Conservation (phyloP, 306 rosid genomes). For the Casuarina equisetifolia region DNA sequence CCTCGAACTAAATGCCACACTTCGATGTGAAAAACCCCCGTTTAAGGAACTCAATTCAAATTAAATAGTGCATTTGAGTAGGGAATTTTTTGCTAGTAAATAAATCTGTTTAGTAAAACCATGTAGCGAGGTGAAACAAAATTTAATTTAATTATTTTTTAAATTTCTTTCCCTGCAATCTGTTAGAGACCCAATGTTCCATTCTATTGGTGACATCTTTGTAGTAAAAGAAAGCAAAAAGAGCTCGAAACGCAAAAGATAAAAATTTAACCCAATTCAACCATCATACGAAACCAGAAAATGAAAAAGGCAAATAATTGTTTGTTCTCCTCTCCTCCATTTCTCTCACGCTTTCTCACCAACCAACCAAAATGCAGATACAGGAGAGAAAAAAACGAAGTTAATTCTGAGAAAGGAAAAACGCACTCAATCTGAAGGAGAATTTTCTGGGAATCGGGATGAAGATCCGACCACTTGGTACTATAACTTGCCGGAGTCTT, state of each 20-base stretch:
- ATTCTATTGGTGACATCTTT: neutral
- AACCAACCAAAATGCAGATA: conserved; percentile 4
- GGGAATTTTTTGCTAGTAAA: too few species aligned
- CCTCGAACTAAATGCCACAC: neutral
- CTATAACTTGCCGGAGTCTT: conserved; percentile 77
- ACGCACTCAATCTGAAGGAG: conserved; percentile 87
- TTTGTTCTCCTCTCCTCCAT: neutral
- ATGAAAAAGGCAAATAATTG: neutral
- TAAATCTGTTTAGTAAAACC: neutral
- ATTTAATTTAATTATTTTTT: neutral
- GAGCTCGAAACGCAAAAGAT: neutral
- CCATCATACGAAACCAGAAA: conserved; percentile 7
- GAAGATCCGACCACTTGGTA: conserved; percentile 93
- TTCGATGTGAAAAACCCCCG: neutral
- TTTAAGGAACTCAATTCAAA: neutral
- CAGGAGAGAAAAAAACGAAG: neutral
- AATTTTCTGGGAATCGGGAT: conserved; percentile 88
- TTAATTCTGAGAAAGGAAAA: neutral
- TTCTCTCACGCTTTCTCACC: conserved; percentile 8
- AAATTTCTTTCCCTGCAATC: neutral
- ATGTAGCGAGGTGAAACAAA: neutral
- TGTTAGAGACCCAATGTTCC: neutral
- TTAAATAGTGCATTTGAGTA: neutral
- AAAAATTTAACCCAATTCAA: neutral
- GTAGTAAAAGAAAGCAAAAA: neutral